These are phyloP conservation scores for Sesbania bispinosa DNA, from an alignment of 306 rosid genomes.

Conservation along the genomic window DNA sequence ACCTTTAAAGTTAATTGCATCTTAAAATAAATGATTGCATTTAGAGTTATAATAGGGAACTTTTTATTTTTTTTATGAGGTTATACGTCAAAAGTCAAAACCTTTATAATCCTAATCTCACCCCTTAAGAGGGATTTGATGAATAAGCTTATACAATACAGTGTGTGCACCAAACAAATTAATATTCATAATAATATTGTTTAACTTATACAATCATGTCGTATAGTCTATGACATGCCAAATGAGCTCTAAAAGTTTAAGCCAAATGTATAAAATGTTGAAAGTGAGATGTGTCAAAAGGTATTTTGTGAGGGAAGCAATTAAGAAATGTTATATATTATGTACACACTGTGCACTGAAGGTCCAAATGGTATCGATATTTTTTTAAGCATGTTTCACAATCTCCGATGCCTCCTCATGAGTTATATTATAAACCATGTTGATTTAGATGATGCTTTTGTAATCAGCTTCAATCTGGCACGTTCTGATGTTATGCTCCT, in stretches of 20 bases:
- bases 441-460: background rate
- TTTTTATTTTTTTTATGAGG: too few relatives aligned
- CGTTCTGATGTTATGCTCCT: constrained; percentile 7
- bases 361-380: background rate
- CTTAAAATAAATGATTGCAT: too few relatives aligned
- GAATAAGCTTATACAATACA: too few relatives aligned
- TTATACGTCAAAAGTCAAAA: too few relatives aligned
- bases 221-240: too few relatives aligned
- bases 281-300: constrained; percentile 2
- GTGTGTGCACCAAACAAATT: too few relatives aligned
- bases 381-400: background rate
- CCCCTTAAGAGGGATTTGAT: too few relatives aligned
- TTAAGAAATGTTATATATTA: background rate
- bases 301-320: background rate
- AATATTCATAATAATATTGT: too few relatives aligned
- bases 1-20: too few relatives aligned
- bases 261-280: background rate
- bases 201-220: too few relatives aligned
- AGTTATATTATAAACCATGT: background rate
- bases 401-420: background rate
- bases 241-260: background rate
- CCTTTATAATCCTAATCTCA: too few relatives aligned
- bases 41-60: too few relatives aligned
- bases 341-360: background rate
- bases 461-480: background rate